These are phyloP conservation scores for Penicillium paneum DNA, from an alignment of 2,329 filamentous ascomycete genomes.

Conservation along the genomic window DNA sequence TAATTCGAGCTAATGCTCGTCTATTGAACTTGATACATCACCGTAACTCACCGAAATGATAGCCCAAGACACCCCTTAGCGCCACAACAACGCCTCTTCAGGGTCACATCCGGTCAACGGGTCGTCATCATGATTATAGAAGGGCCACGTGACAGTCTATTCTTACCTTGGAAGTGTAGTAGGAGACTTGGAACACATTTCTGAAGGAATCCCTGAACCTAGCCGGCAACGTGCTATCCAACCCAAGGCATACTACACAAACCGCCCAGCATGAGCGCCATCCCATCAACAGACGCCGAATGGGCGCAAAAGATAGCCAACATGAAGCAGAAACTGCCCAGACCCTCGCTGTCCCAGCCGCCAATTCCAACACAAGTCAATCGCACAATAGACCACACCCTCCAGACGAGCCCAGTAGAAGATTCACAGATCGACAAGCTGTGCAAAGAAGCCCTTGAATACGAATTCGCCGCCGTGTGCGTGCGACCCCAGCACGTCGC, in stretches of 20 bases:
- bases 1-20: neutral
- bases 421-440: slow-evolving; percentile 51
- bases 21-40: neutral
- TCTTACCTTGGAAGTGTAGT: slow-evolving; percentile 1
- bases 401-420: slow-evolving; percentile 43
- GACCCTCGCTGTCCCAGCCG: slow-evolving; percentile 21
- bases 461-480: slow-evolving; percentile 52
- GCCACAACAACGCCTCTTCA: slow-evolving; percentile 5
- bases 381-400: slow-evolving; percentile 45
- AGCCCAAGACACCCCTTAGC: neutral
- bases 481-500: slow-evolving; percentile 54
- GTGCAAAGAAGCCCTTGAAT: slow-evolving; percentile 53
- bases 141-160: slow-evolving; percentile 20
- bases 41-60: neutral
- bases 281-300: slow-evolving; percentile 33
- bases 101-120: slow-evolving; percentile 8
- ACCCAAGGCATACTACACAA: neutral
- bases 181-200: neutral
- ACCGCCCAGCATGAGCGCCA: slow-evolving; percentile 21
- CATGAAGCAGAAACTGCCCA: slow-evolving; percentile 27
- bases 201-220: neutral
- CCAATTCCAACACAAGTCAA: slow-evolving; percentile 29
- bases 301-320: slow-evolving; percentile 33
- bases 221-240: neutral
- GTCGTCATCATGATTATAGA: slow-evolving; percentile 12